Evolutionary conservation across 169 alveolate genomes (phyloP).

Genomic region (Babesia bovis): DNA sequence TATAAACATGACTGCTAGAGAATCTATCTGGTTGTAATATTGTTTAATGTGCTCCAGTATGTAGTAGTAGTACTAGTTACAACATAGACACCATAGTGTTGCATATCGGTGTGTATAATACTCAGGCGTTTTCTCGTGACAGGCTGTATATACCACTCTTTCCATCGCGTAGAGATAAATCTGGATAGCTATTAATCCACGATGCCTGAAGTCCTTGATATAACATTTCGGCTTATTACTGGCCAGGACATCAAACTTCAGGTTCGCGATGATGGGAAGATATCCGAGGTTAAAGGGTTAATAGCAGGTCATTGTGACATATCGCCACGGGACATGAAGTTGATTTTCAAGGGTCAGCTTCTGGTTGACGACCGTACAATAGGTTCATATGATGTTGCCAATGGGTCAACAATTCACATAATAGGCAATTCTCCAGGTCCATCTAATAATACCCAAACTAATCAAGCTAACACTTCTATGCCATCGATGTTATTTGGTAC

Average conservation of each 20-base stretch:
- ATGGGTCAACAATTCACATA: slow-evolving; percentile 48
- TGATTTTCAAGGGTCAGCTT: slow-evolving; percentile 57
- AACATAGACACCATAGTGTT: no score
- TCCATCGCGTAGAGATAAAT: no score
- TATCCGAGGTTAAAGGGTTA: slow-evolving; percentile 37
- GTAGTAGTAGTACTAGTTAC: no score
- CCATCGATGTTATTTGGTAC: slow-evolving; percentile 6
- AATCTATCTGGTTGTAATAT: no score
- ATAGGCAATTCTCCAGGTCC: slow-evolving; percentile 20
- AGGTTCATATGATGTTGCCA: slow-evolving; percentile 15
- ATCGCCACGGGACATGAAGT: slow-evolving; percentile 37
- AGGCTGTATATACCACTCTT: no score
- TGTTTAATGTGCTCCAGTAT: no score
- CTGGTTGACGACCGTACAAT: slow-evolving; percentile 49
- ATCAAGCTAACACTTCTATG: neutral
- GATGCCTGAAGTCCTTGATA: slow-evolving; percentile 7
- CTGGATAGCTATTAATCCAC: no score
- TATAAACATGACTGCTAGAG: no score
- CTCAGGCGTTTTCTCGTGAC: no score
- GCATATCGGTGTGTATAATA: no score
- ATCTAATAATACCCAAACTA: slow-evolving; percentile 4
- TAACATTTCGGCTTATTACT: slow-evolving; percentile 26
- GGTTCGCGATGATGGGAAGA: slow-evolving; percentile 1
- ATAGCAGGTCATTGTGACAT: slow-evolving; percentile 37
- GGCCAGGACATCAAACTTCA: slow-evolving; percentile 11